Evolutionary conservation across 1,284 basidiomycete species (phyloP), one percentile per base, ranked within the genome.

Genomic region (Ceratorhiza oryzae-sativae): DNA sequence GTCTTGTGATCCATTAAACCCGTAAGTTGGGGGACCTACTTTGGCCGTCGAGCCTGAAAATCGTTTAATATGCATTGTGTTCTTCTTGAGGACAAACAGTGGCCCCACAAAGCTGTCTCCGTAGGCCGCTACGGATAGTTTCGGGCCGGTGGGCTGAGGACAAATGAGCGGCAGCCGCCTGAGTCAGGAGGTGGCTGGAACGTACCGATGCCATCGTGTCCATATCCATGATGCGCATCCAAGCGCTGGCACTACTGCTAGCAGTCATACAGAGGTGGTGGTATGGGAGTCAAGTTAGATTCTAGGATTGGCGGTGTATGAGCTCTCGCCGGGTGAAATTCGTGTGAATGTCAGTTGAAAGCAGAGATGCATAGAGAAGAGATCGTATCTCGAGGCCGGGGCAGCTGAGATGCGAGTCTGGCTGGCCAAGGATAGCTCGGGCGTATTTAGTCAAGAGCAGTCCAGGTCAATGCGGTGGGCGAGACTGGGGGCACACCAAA

Each of bases 1-100:
- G 63, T 36, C n/a, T n/a, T 25, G 46, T 67, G 48, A 23, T 18
- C 9, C 3, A 2, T 9, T n/a, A 4, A 15, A 25, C n/a, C 25
- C 10, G 13, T 10, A 42, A 9, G 20, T 3, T 27, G 23, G 42
- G 18, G 25, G 5, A 9, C 63, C 15, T 48, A 67, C 63, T 30
- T 67, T 67, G 6, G 63, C 63, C 25, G 63, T 67, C 18, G 63
- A 67, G 49, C 63, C 63, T 15, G 63, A 67, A 51, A 67, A 67
- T 42, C 63, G 48, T 36, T 67, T 67, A 34, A 67, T 67, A 45
- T 55, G 34, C 63, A 67, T 67, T 3, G 63, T 67, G 27, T 67
- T 67, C 49, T 67, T 67, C 23, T 67, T 67, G 27, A 67, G 36
- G 9, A 67, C 63, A 42, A 67, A 67, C 34, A 67, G 25, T 36